Conservation (phyloP, 2,329 filamentous ascomycete genomes). For the Colletotrichum tropicicola region DNA sequence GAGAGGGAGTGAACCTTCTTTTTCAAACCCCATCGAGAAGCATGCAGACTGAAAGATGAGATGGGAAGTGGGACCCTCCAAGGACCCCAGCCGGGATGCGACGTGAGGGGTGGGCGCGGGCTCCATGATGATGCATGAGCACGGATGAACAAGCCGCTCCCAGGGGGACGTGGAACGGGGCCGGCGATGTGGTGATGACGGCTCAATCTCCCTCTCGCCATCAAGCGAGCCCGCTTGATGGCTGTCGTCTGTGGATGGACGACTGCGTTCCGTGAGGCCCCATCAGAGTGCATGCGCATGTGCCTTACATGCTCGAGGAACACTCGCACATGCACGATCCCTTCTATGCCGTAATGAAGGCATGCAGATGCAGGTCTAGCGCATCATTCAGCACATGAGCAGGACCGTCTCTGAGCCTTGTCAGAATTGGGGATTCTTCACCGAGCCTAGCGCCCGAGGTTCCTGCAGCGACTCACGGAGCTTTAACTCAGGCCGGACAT, state of each 20-base stretch:
- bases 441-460: constrained; percentile 4
- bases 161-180: not conserved
- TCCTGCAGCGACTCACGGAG: constrained; percentile 16
- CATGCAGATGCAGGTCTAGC: not conserved
- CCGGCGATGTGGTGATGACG: not conserved
- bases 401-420: not conserved
- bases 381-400: not conserved
- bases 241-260: not conserved
- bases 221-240: not conserved
- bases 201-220: not conserved
- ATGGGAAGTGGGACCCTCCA: not conserved
- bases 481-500: constrained; percentile 9
- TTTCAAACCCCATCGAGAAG: constrained; percentile 6
- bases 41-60: not conserved
- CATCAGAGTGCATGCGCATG: constrained; percentile 7
- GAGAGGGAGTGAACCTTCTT: constrained; percentile 1
- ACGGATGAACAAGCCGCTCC: constrained; percentile 5
- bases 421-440: constrained; percentile 5
- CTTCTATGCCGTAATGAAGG: not conserved
- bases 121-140: constrained; percentile 11
- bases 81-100: constrained; percentile 3
- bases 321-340: not conserved
- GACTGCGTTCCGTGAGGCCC: no score
- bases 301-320: not conserved
- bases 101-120: constrained; percentile 7